A percentile compares a stretch with the other conserved stretches of the same genome.
Conservation (phyloP, 306 rosid genomes). For the Geum urbanum region DNA sequence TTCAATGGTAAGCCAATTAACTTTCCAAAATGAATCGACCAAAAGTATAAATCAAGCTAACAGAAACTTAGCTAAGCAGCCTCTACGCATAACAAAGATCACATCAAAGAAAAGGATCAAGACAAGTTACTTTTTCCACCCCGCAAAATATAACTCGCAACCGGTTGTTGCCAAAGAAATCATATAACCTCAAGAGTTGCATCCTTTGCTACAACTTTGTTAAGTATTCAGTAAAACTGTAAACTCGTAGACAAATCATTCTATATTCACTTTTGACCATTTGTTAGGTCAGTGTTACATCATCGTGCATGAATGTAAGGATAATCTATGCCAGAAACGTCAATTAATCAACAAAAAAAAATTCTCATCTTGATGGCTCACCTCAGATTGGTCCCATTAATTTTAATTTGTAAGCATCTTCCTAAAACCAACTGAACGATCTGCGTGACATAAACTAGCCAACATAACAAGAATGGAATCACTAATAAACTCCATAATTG, state of each 20-base stretch:
- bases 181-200: background rate
- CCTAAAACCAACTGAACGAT: constrained; percentile 7
- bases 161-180: background rate
- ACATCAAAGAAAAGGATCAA: too few relatives aligned
- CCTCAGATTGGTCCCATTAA: constrained; percentile 7
- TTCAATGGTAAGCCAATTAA: too few relatives aligned
- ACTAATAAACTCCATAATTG: constrained; percentile 5
- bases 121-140: too few relatives aligned
- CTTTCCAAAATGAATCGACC: too few relatives aligned
- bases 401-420: constrained; percentile 6
- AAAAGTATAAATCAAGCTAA: too few relatives aligned
- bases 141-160: too few relatives aligned
- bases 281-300: background rate
- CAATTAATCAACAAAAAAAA: constrained; percentile 12
- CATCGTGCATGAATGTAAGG: background rate
- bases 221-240: background rate
- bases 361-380: constrained; percentile 17
- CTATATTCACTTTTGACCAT: background rate
- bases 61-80: too few relatives aligned
- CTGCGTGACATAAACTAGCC: constrained; percentile 15
- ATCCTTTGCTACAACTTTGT: background rate
- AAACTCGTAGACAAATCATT: background rate
- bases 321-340: constrained; percentile 4
- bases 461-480: constrained; percentile 16
- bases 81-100: too few relatives aligned